These are phyloP conservation scores for Malbranchea zuffiana DNA, from an alignment of 2,329 filamentous ascomycete genomes.

Conservation along the genomic window DNA sequence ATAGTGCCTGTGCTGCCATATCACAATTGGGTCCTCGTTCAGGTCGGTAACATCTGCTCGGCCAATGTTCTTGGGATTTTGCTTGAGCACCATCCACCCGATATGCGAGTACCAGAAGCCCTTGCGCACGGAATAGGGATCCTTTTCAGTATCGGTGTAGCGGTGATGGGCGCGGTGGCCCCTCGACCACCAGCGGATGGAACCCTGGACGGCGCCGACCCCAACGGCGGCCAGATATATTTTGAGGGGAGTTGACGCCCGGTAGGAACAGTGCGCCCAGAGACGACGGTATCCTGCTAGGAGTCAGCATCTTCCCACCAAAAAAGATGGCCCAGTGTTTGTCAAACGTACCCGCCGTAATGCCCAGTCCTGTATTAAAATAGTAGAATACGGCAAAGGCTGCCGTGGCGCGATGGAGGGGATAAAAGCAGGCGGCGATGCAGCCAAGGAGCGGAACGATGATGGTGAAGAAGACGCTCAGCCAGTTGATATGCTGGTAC, in stretches of 20 bases:
- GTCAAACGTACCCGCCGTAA: slow-evolving; percentile 54
- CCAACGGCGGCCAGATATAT: slow-evolving; percentile 74
- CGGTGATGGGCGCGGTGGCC: slow-evolving; percentile 81
- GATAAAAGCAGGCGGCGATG: slow-evolving; percentile 66
- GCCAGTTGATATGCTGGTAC: slow-evolving; percentile 90
- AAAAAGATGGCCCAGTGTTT: neutral
- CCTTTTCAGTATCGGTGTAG: slow-evolving; percentile 86
- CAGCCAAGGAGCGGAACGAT: slow-evolving; percentile 64
- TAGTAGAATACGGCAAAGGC: slow-evolving; percentile 68
- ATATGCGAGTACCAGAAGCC: slow-evolving; percentile 73
- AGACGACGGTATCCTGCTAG: slow-evolving; percentile 61
- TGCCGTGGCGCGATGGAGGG: slow-evolving; percentile 58
- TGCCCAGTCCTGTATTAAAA: slow-evolving; percentile 70
- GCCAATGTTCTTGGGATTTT: slow-evolving; percentile 80
- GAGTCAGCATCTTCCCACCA: slow-evolving; percentile 4
- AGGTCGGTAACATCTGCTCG: slow-evolving; percentile 80
- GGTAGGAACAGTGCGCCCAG: slow-evolving; percentile 79
- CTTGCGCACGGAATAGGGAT: slow-evolving; percentile 84
- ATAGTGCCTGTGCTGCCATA: slow-evolving; percentile 83
- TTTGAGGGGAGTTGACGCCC: slow-evolving; percentile 62
- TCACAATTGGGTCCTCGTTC: slow-evolving; percentile 73
- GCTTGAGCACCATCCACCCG: slow-evolving; percentile 89
- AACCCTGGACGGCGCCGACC: slow-evolving; percentile 73
- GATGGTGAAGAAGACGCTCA: slow-evolving; percentile 73
- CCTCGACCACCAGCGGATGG: slow-evolving; percentile 79